Evolutionary conservation across 805 yeast genomes (phyloP).

Genomic region (Brettanomyces naardenensis): DNA sequence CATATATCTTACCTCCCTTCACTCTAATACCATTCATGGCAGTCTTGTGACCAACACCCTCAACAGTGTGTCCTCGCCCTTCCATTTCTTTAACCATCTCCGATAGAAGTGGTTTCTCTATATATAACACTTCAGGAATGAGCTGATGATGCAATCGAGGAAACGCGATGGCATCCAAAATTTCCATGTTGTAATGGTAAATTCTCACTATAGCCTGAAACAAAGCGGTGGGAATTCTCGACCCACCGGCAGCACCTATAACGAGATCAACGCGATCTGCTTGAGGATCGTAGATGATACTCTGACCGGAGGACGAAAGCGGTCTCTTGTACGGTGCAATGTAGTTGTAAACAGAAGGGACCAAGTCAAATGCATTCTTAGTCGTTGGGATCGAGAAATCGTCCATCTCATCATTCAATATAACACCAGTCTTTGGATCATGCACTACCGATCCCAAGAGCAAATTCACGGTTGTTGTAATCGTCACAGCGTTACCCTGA

Average conservation of each 20-base stretch:
- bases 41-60: slow-evolving; percentile 36
- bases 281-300: slow-evolving; percentile 43
- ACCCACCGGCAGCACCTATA: slow-evolving; percentile 94
- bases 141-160: slow-evolving; percentile 91
- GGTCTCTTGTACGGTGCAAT: slow-evolving; percentile 76
- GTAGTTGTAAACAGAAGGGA: slow-evolving; percentile 75
- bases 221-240: slow-evolving; percentile 74
- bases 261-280: slow-evolving; percentile 49
- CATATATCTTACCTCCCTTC: slow-evolving; percentile 42
- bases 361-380: slow-evolving; percentile 69
- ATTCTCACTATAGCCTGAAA: slow-evolving; percentile 70
- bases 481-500: slow-evolving; percentile 67
- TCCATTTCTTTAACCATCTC: slow-evolving; percentile 30
- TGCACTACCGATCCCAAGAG: slow-evolving; percentile 77
- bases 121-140: slow-evolving; percentile 57
- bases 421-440: slow-evolving; percentile 74
- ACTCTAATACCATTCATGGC: slow-evolving; percentile 50
- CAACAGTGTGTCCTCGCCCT: slow-evolving; percentile 42
- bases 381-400: slow-evolving; percentile 74
- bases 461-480: slow-evolving; percentile 85
- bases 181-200: slow-evolving; percentile 47
- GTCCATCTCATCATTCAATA: slow-evolving; percentile 89
- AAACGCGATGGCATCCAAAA: slow-evolving; percentile 63
- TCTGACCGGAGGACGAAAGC: slow-evolving; percentile 74
- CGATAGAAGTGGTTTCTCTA: slow-evolving; percentile 46